These are phyloP conservation scores for Eutypa lata DNA, from an alignment of 2,329 filamentous ascomycete genomes.

Conservation along the genomic window DNA sequence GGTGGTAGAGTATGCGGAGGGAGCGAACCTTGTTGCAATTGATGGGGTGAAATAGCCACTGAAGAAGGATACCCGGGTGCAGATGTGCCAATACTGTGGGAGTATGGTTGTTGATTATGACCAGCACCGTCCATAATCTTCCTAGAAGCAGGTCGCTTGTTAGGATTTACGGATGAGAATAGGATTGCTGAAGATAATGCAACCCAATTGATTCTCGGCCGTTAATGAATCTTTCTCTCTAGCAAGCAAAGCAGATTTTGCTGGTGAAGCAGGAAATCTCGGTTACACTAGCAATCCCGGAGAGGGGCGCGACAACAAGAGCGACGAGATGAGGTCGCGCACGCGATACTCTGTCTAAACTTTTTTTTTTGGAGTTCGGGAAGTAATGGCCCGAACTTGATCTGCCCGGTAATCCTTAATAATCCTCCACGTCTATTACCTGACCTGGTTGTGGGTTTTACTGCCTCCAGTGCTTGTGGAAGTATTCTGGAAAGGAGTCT, in stretches of 20 bases:
- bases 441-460: slow-evolving; percentile 20
- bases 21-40: slow-evolving; percentile 44
- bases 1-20: slow-evolving; percentile 56
- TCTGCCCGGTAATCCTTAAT: slow-evolving; percentile 16
- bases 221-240: not conserved
- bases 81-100: slow-evolving; percentile 55
- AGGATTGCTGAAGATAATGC: slow-evolving; percentile 20
- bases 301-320: slow-evolving; percentile 3
- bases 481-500: slow-evolving; percentile 19
- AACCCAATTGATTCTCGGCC: slow-evolving; percentile 10
- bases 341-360: slow-evolving; percentile 10
- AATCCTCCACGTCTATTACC: slow-evolving; percentile 30
- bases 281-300: not conserved
- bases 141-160: slow-evolving; percentile 24
- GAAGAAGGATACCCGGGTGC: slow-evolving; percentile 50
- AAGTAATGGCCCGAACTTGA: slow-evolving; percentile 15
- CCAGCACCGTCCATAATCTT: slow-evolving; percentile 51
- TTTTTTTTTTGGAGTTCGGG: slow-evolving; percentile 5
- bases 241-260: not conserved
- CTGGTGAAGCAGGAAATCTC: not conserved
- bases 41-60: slow-evolving; percentile 49
- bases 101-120: slow-evolving; percentile 39
- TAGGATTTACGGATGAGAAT: slow-evolving; percentile 17
- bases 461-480: slow-evolving; percentile 23
- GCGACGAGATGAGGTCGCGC: not conserved